phyloP scores from a whole-genome alignment of 164 flowering plant genomes.

The Aristolochia contorta region DNA sequence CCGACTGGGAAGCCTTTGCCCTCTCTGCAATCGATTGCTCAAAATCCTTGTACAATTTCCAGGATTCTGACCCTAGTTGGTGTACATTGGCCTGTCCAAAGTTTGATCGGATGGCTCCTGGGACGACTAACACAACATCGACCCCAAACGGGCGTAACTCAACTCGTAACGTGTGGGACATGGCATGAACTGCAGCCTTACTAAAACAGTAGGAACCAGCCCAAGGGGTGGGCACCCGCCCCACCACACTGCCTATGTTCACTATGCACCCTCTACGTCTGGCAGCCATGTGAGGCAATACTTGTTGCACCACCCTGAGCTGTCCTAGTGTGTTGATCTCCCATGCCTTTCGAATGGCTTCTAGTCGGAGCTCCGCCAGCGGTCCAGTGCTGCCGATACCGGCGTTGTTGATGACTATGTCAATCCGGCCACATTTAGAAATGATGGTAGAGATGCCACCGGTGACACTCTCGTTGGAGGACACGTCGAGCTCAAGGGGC shows the following conservation, averaged over 20 bases:
- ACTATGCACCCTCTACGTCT: conserved; percentile 36
- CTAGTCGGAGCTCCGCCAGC: conserved; percentile 49
- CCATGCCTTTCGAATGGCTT: conserved; percentile 33
- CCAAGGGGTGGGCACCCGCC: conserved; percentile 56
- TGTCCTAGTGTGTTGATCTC: conserved; percentile 61
- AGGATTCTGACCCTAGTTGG: conserved; percentile 26
- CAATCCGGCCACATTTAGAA: conserved; percentile 38
- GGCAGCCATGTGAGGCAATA: conserved; percentile 55
- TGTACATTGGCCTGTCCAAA: conserved; percentile 32
- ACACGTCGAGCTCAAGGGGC: conserved; percentile 49
- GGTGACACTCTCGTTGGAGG: conserved; percentile 42
- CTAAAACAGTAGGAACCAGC: conserved; percentile 59
- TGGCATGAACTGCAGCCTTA: conserved; percentile 55
- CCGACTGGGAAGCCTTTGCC: conserved; percentile 51
- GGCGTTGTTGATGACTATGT: conserved; percentile 56
- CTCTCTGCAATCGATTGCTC: conserved; percentile 42
- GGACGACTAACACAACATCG: conserved; percentile 46
- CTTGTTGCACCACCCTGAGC: conserved; percentile 50
- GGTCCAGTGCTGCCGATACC: conserved; percentile 57
- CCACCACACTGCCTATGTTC: conserved; percentile 54
- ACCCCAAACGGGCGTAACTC: conserved; percentile 54
- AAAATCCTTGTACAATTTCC: conserved; percentile 47
- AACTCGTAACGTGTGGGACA: conserved; percentile 38
- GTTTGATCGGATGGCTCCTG: conserved; percentile 49
- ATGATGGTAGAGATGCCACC: conserved; percentile 25